Conservation (phyloP, 2,329 filamentous ascomycete species). For the Penicillium sp. region DNA sequence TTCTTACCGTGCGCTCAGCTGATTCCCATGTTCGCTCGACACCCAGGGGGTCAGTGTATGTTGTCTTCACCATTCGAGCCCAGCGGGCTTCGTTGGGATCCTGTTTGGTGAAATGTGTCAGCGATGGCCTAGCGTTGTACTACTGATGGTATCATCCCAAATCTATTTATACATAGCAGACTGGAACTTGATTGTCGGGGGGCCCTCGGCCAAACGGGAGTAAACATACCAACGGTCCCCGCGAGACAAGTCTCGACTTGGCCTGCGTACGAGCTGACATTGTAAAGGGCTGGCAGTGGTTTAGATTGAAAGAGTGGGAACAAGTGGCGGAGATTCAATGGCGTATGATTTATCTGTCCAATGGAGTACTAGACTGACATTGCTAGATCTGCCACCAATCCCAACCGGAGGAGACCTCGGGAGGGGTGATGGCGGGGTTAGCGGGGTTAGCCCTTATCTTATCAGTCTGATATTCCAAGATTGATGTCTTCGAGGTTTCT, state of each 20-base stretch:
- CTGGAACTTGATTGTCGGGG: not conserved
- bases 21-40: slow-evolving; percentile 46
- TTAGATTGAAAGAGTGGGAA: not conserved
- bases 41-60: slow-evolving; percentile 44
- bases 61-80: slow-evolving; percentile 43
- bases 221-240: slow-evolving; percentile 34
- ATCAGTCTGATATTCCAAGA: not conserved
- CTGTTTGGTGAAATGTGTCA: slow-evolving; percentile 18
- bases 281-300: not conserved
- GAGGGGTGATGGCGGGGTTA: slow-evolving; percentile 1
- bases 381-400: not conserved
- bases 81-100: slow-evolving; percentile 42
- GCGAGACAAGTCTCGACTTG: slow-evolving; percentile 32
- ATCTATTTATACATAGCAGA: not conserved
- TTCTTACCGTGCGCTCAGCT: slow-evolving; percentile 43
- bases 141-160: not conserved
- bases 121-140: not conserved
- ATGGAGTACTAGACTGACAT: not conserved
- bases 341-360: not conserved
- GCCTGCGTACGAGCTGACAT: slow-evolving; percentile 25
- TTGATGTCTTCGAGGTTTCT: not conserved
- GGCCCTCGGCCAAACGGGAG: not conserved
- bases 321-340: not conserved
- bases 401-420: not conserved
- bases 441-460: slow-evolving; percentile 13